Conservation (phyloP, 768 basidiomycete species). For the Lentinula sp. region DNA sequence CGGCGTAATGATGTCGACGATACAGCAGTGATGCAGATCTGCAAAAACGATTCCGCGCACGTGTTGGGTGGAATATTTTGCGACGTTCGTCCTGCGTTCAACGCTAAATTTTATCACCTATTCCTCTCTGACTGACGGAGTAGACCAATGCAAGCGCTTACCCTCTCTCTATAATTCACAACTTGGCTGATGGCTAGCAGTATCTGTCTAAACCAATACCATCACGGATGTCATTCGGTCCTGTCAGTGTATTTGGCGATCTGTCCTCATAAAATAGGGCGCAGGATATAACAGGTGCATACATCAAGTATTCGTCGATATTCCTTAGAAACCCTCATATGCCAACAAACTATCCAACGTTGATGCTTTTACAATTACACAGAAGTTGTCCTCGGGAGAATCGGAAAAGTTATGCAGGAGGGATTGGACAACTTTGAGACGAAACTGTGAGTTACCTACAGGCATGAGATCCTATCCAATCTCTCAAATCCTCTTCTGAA, state of each 20-base stretch:
- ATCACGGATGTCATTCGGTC: neutral
- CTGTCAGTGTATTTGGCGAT: neutral
- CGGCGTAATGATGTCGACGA: too few relatives aligned
- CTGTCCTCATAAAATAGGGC: neutral
- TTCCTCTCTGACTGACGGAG: neutral
- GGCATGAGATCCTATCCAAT: neutral
- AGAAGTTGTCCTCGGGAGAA: neutral
- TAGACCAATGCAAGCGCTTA: neutral
- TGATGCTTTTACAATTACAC: neutral
- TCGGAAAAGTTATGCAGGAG: neutral
- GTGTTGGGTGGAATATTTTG: too few relatives aligned
- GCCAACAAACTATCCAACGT: neutral
- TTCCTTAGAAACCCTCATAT: neutral
- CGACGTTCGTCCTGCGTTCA: too few relatives aligned
- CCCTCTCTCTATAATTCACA: too few relatives aligned
- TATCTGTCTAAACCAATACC: neutral
- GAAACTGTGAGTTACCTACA: neutral
- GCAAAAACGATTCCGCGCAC: too few relatives aligned
- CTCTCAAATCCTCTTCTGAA: neutral
- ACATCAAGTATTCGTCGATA: neutral
- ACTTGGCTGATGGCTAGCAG: neutral
- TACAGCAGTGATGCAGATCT: too few relatives aligned
- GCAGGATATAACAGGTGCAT: neutral
- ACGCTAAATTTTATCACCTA: neutral
- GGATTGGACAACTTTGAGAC: neutral